These are phyloP conservation scores for Beauveria asiatica DNA, from an alignment of 2,329 filamentous ascomycete species.

Conservation along the genomic window DNA sequence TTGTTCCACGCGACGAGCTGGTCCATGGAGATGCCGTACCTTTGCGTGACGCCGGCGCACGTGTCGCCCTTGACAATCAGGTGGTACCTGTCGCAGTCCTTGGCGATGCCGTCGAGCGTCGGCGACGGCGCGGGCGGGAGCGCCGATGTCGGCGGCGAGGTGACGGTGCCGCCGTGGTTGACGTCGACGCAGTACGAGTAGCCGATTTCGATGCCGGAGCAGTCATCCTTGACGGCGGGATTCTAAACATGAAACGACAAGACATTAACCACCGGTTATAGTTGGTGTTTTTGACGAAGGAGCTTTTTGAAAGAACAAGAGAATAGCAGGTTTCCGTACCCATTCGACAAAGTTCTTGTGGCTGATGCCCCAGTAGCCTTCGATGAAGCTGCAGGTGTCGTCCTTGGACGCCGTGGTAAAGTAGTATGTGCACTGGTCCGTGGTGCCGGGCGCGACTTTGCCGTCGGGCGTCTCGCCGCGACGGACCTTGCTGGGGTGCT, in stretches of 20 bases:
- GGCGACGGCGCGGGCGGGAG: not conserved
- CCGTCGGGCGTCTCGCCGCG: not conserved
- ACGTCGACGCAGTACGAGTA: conserved; percentile 13
- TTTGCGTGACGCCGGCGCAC: conserved; percentile 5
- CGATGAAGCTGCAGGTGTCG: not conserved
- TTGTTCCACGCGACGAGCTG: conserved; percentile 11
- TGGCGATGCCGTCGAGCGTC: conserved; percentile 3
- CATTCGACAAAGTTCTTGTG: conserved; percentile 7
- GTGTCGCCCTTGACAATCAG: conserved; percentile 1
- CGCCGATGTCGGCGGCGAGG: not conserved
- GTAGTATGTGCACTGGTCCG: conserved; percentile 5
- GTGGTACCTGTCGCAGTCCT: conserved; percentile 11
- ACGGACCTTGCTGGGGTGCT: not conserved
- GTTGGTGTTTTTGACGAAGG: not conserved
- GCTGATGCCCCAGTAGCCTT: conserved; percentile 1
- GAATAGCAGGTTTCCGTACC: not conserved
- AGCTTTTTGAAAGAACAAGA: too few species aligned
- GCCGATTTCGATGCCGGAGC: not conserved
- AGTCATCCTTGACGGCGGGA: conserved; percentile 9
- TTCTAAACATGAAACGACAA: not conserved
- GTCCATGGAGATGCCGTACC: conserved; percentile 4
- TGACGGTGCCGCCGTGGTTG: not conserved
- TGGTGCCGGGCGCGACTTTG: not conserved
- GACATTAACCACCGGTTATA: too few species aligned
- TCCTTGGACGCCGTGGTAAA: not conserved